Base-by-base conservation (phyloP, 2,329 filamentous ascomycete genomes). In the Lasiodiplodia sp. region DNA sequence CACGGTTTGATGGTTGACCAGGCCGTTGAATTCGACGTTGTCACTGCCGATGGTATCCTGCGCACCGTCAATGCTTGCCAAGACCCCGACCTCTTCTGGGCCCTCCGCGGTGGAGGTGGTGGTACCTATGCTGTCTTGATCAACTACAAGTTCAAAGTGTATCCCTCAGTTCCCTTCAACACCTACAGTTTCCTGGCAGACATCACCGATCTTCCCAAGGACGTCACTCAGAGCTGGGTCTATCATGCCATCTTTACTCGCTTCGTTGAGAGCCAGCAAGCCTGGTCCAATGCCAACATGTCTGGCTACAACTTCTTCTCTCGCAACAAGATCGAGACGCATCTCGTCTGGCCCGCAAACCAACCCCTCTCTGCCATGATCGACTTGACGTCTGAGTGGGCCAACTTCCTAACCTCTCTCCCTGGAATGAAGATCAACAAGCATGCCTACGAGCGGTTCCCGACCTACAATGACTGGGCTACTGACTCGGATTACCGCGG, bases 1-100 rank as follows among this genome's bases (percentile, higher is more conserved):
- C 78, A 80, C 37, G 80, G 79, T 1, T 76, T 81, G 73, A 78
- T 75, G 38, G 74, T 77, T 38, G 78, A 81, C 57, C 75, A 77
- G 23, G 73, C 76, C 3, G 71, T 81, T 11, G 76, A 77, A 3
- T 79, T 78, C 64, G 76, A 79, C n/a, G 76, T 78, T 7, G 75
- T 82, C 16, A 81, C 79, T 3, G 78, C 79, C 4, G 71, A 78
- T 44, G 79, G 79, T n/a, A 70, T 77, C n/a, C 70, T 76, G 12
- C 70, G 73, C n/a, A 75, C 71, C 2, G 76, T 74, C 52, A 79
- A 78, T 25, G 75, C 75, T 0, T 70, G 75, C 4, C 70, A 75
- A 44, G 79, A 81, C 18, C 52, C 77, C 0, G 79, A 81, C 60
- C 75, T 81, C 3, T 82, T 76, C 69, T 76, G 75, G 75, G 72